Evolutionary conservation across 306 rosid genomes (phyloP), one percentile per base, ranked within the genome.

Genomic region (Herpetospermum pedunculosum): DNA sequence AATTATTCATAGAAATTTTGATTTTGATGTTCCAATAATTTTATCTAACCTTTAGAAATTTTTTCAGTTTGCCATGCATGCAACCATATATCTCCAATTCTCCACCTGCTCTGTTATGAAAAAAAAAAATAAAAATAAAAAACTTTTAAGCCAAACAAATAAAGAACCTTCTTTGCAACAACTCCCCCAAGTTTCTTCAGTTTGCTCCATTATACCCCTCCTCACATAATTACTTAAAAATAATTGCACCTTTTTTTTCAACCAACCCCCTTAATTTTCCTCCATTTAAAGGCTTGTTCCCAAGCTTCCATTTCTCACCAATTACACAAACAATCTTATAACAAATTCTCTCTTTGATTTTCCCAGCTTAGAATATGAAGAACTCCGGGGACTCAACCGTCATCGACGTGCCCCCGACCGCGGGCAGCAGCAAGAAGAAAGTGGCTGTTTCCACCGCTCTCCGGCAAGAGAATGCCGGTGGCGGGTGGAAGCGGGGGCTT

Each of bases 401-500:
- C 49, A 40, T 65, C 34, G 72, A 65, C 19, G 32, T 65, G 72
- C 72, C 72, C 50, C 4, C 15, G 1, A 37, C 50, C 4, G n/a
- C 50, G 0, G 72, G 19, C 72, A 65, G 52, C 30, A 23, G 72
- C 71, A 38, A 64, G 13, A 65, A 41, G 34, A 65, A 65, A 65
- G 72, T 29, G 11, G 34, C 3, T 37, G 72, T 26, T 30, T 32
- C 43, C 4, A 23, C 35, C 41, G 55, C 43, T 11, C n/a, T 70
- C 16, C 41, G n/a, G 4, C 75, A 70, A 70, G 71, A 6, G 13
- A 19, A 53, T 9, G 68, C 41, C 6, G 9, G 77, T n/a, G 86
- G 83, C 50, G 90, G 97, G 72, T 77, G 78, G 90, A 84, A 82
- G 43, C 88, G 82, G 77, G 98, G 97, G 21, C 25, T 84, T 9